These are phyloP conservation scores for Malus hybrid DNA, from an alignment of 331 rosid species.

Conservation along the genomic window DNA sequence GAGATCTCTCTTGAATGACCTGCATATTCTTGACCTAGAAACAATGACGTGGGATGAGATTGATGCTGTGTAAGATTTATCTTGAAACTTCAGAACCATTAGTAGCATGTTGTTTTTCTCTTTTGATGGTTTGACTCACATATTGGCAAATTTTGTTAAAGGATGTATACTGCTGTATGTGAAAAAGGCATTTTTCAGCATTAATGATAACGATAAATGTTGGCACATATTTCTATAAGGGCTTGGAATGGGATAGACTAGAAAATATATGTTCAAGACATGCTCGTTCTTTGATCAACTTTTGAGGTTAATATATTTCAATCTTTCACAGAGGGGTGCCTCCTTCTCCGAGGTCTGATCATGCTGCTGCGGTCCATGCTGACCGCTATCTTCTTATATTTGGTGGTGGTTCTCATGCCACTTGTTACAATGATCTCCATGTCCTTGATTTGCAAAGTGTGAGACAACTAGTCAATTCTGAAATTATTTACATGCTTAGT, in stretches of 20 bases:
- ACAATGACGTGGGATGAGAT: slow-evolving; percentile 96
- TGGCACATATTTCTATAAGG: not conserved
- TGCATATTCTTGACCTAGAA: slow-evolving; percentile 90
- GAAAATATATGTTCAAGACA: not conserved
- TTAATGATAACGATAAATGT: not conserved
- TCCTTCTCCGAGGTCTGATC: slow-evolving; percentile 98
- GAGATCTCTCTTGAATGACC: slow-evolving; percentile 79
- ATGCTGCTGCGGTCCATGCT: slow-evolving; percentile 86
- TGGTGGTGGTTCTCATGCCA: slow-evolving; percentile 98
- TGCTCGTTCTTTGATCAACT: not conserved
- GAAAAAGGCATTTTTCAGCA: not conserved
- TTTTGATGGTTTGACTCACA: not conserved
- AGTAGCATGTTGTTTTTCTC: not conserved
- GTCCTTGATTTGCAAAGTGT: slow-evolving; percentile 94
- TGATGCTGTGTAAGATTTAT: slow-evolving; percentile 72
- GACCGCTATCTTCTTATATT: slow-evolving; percentile 87
- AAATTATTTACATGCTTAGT: not conserved
- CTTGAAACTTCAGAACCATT: slow-evolving; percentile 10
- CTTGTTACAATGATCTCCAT: slow-evolving; percentile 93
- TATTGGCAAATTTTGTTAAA: not conserved
- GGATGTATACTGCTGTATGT: not conserved
- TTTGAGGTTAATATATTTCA: not conserved
- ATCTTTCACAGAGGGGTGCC: slow-evolving; percentile 65
- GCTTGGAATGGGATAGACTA: not conserved
- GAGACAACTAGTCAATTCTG: slow-evolving; percentile 20